A percentile compares a stretch with the other conserved stretches of the same genome.
phyloP scores from a whole-genome alignment of 768 basidiomycete genomes.

The Crassisporium funariophilum region DNA sequence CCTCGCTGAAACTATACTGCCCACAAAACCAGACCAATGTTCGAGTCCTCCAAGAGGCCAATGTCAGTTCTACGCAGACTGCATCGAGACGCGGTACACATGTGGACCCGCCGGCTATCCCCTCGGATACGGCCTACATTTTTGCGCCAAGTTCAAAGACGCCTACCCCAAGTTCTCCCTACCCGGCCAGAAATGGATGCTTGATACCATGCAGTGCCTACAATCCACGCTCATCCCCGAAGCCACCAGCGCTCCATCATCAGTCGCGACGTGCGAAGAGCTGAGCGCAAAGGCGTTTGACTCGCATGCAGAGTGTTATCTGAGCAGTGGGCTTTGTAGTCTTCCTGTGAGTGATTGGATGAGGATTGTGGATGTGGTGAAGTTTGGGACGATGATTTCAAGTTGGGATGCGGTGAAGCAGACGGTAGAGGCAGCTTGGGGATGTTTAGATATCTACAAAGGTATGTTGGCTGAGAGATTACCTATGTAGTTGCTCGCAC shows the following conservation, averaged over 20 bases:
- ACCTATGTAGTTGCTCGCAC: too few species aligned
- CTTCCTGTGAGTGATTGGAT: conserved; percentile 37
- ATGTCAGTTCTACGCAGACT: conserved; percentile 47
- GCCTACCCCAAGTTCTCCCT: conserved; percentile 29
- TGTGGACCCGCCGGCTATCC: conserved; percentile 48
- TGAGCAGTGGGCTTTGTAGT: conserved; percentile 42
- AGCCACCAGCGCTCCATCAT: conserved; percentile 20
- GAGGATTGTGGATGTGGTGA: conserved; percentile 38
- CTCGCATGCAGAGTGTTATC: conserved; percentile 44
- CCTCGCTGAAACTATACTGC: too few species aligned
- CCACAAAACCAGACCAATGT: conserved; percentile 23
- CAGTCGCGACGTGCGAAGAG: conserved; percentile 28
- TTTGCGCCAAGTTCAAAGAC: conserved; percentile 40
- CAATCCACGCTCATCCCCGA: conserved; percentile 43
- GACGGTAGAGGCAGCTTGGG: conserved; percentile 28
- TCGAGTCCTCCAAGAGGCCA: conserved; percentile 35
- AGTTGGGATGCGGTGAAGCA: conserved; percentile 33
- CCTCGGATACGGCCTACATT: conserved; percentile 41
- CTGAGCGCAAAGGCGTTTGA: conserved; percentile 41
- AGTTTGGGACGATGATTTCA: conserved; percentile 30
- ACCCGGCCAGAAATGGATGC: conserved; percentile 43
- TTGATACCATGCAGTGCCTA: conserved; percentile 48
- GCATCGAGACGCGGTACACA: conserved; percentile 46
- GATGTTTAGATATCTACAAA: conserved; percentile 37
- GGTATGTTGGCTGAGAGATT: too few species aligned